Conservation (phyloP, 129 eudicot genomes). For the Deinandra increscens region DNA sequence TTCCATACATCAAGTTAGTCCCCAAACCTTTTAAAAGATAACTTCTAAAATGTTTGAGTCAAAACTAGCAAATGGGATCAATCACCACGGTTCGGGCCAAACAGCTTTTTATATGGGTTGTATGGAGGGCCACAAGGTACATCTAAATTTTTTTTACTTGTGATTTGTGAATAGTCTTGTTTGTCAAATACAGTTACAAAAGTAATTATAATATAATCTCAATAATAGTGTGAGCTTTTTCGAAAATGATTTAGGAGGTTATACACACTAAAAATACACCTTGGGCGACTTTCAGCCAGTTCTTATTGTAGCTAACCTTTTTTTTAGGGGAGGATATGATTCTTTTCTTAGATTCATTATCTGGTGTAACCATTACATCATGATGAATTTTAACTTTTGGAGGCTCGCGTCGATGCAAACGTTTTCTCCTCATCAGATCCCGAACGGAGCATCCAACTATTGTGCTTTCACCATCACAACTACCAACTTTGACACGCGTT, state of each 20-base stretch:
- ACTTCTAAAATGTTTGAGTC: no score
- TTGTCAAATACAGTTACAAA: neutral
- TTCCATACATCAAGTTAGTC: no score
- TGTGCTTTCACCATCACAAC: slow-evolving; percentile 25
- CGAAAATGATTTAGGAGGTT: neutral
- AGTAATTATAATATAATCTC: neutral
- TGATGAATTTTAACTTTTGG: slow-evolving; percentile 33
- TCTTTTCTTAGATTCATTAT: slow-evolving; percentile 21
- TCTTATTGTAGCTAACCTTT: neutral
- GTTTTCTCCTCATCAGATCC: slow-evolving; percentile 92
- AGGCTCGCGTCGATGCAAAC: slow-evolving; percentile 44
- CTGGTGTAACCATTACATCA: slow-evolving; percentile 20
- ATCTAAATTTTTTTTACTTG: neutral
- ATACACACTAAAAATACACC: neutral
- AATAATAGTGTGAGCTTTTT: neutral
- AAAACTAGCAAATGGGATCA: neutral
- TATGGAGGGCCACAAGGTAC: neutral
- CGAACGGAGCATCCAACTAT: slow-evolving; percentile 63
- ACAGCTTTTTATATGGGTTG: neutral
- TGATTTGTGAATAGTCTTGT: neutral
- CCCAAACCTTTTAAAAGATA: neutral
- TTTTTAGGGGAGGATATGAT: slow-evolving; percentile 14
- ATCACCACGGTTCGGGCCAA: neutral
- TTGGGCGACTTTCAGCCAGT: neutral
- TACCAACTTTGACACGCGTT: slow-evolving; percentile 19